These are phyloP conservation scores for Spathaspora girioi DNA, from an alignment of 805 yeast genomes.

Conservation along the genomic window DNA sequence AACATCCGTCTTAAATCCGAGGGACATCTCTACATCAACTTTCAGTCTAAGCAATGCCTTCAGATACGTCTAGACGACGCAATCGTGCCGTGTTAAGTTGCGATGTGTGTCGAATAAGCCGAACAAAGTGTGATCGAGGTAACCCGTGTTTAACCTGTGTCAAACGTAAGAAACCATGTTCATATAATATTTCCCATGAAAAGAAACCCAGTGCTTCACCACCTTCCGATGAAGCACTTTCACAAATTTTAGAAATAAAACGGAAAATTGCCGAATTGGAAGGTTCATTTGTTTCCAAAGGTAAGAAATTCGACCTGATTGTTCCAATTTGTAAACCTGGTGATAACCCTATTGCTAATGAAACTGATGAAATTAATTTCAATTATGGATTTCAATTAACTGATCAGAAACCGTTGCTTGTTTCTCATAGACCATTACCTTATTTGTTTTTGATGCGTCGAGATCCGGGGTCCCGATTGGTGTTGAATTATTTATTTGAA, in stretches of 20 bases:
- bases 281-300: neutral
- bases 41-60: no score
- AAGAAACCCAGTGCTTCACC: neutral
- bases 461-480: slow-evolving; percentile 5
- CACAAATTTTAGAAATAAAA: slow-evolving; percentile 1
- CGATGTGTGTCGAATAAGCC: slow-evolving; percentile 12
- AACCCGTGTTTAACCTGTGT: slow-evolving; percentile 14
- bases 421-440: slow-evolving; percentile 5
- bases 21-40: neutral
- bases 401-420: neutral
- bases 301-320: neutral
- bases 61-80: slow-evolving; percentile 7
- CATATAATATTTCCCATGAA: slow-evolving; percentile 3
- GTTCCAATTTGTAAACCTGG: neutral
- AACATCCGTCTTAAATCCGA: neutral
- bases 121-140: slow-evolving; percentile 15
- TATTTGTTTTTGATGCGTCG: slow-evolving; percentile 5
- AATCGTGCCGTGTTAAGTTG: slow-evolving; percentile 16
- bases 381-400: slow-evolving; percentile 1
- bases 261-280: neutral
- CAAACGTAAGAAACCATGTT: slow-evolving; percentile 5
- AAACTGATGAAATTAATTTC: slow-evolving; percentile 2
- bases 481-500: slow-evolving; percentile 5
- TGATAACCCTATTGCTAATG: neutral
- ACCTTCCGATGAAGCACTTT: neutral